A percentile compares a stretch with the other conserved stretches of the same genome.
Conservation (phyloP, 352 stramenopile species). For the Pythium vanterpoolii region DNA sequence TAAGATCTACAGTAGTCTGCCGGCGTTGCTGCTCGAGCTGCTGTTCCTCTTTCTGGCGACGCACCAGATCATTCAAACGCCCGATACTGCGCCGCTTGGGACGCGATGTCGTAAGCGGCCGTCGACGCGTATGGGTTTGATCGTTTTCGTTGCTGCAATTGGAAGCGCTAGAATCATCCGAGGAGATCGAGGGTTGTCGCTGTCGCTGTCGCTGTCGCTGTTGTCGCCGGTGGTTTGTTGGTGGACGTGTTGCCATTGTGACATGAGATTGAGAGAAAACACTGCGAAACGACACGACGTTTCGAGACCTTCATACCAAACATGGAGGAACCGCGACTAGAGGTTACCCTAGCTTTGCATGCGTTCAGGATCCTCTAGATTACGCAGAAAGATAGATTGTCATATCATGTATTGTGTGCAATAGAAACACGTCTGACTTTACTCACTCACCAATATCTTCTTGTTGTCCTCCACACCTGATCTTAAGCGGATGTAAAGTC, state of each 20-base stretch:
- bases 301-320: too few relatives aligned
- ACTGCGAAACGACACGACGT: conserved; percentile 4
- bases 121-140: neutral
- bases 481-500: conserved; percentile 74
- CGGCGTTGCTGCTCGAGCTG: neutral
- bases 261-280: neutral
- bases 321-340: too few relatives aligned
- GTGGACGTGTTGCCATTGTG: neutral
- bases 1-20: neutral
- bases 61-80: conserved; percentile 20
- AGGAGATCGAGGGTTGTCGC: neutral
- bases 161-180: neutral
- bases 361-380: neutral
- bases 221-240: neutral
- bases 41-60: conserved; percentile 12
- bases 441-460: neutral
- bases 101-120: conserved; percentile 9
- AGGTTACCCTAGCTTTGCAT: too few relatives aligned
- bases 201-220: neutral
- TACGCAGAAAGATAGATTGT: neutral
- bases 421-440: neutral
- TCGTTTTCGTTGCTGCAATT: neutral
- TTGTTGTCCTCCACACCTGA: neutral
- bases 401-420: neutral
- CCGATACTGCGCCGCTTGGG: conserved; percentile 23